Evolutionary conservation across 768 basidiomycete genomes (phyloP), one percentile per base, ranked within the genome.

Genomic region (Collybiopsis confluens): DNA sequence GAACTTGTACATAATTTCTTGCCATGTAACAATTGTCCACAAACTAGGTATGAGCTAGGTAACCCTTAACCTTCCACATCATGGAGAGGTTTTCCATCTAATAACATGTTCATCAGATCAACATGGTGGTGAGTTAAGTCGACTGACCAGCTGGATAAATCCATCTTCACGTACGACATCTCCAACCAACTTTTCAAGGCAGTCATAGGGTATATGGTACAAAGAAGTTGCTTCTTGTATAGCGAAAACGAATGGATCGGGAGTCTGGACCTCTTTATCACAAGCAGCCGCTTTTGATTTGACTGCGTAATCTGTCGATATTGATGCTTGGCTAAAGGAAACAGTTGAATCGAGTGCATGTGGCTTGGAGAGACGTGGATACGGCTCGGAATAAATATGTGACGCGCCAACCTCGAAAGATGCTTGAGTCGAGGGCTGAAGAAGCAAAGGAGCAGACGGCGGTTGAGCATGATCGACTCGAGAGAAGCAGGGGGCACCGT

Each of bases 121-220:
- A 21, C 20, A 23, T 28, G 40, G 13, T 33, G 11, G 20, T 18
- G 27, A 15, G 41, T 13, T 38, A 42, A 23, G 43, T 45, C 27
- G 16, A 66, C 80, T 56, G 60, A 90, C 92, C 80, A 98, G 74
- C 58, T 80, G 77, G 11, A 76, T 68, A 62, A 97, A 92, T 6
- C 91, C 83, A 49, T 93, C 83, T 64, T 90, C 88, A 50, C 81
- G 78, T 16, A 90, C 73, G 21, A 89, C 76, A 24, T 82, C 75
- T 10, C 76, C 73, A 16, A 90, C 75, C 2, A 86, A 63, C 42
- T 67, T 66, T 60, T 88, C 85, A 11, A 90, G 75, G 6, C 77
- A 72, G 10, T 65, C 54, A 30, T 65, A 70, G 21, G 85, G 65
- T 24, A 88, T 65, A 47, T 77, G 67, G 58, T 87, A 85, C n/a